phyloP scores from a whole-genome alignment of 345 rosid genomes.

The Adansonia digitata region DNA sequence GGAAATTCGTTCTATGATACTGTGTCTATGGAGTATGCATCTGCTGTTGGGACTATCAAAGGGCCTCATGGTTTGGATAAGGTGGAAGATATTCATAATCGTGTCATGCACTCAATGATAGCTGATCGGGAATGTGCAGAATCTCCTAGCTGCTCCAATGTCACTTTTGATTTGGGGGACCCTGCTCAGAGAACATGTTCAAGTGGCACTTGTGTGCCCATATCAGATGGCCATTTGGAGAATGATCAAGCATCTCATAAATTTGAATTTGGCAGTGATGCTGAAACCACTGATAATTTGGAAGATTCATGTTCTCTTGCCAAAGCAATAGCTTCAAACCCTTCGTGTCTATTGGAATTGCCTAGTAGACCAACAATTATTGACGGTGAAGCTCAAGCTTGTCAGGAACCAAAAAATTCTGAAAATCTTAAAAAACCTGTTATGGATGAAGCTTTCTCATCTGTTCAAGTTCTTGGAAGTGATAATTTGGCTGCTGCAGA shows the following conservation, averaged over 20 bases:
- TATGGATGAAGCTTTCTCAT: slow-evolving; percentile 18
- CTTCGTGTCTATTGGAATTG: slow-evolving; percentile 28
- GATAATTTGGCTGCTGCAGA: slow-evolving; percentile 13
- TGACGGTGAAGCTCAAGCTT: slow-evolving; percentile 34
- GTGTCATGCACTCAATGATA: slow-evolving; percentile 14
- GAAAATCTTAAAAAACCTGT: slow-evolving; percentile 17
- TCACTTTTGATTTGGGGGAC: slow-evolving; percentile 40
- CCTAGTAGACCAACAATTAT: slow-evolving; percentile 24
- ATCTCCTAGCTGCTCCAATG: slow-evolving; percentile 43
- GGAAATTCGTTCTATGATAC: slow-evolving; percentile 25
- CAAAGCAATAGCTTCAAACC: slow-evolving; percentile 18
- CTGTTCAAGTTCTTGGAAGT: slow-evolving; percentile 13
- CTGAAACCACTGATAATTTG: slow-evolving; percentile 17
- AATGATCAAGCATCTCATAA: slow-evolving; percentile 23
- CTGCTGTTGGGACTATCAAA: slow-evolving; percentile 25
- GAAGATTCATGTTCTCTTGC: slow-evolving; percentile 16
- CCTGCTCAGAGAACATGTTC: slow-evolving; percentile 20
- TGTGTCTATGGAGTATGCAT: slow-evolving; percentile 24
- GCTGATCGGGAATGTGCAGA: slow-evolving; percentile 30
- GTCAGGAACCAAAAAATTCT: slow-evolving; percentile 23
- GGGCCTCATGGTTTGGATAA: slow-evolving; percentile 29
- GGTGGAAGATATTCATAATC: slow-evolving; percentile 28
- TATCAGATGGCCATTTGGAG: slow-evolving; percentile 22
- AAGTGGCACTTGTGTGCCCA: slow-evolving; percentile 10
- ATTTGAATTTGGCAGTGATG: slow-evolving; percentile 21